These are phyloP conservation scores for Quercus rubra DNA, from an alignment of 306 rosid species.

Conservation along the genomic window DNA sequence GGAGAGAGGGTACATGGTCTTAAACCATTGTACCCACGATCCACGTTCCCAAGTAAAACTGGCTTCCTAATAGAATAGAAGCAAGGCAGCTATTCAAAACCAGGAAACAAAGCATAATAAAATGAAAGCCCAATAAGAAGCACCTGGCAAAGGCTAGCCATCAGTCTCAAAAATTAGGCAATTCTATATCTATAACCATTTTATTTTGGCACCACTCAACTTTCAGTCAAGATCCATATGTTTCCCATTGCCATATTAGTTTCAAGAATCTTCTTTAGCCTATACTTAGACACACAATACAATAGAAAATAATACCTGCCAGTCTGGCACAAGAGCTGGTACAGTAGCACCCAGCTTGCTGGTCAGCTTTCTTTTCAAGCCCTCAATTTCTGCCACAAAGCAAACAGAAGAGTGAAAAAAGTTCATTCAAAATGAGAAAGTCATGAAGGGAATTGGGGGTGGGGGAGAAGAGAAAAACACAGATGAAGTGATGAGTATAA, in stretches of 20 bases:
- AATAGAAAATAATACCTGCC: constrained; percentile 61
- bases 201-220: not conserved
- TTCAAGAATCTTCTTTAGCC: not conserved
- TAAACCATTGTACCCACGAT: not conserved
- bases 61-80: not conserved
- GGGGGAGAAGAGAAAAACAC: not conserved
- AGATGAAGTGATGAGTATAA: not conserved
- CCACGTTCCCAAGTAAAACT: not conserved
- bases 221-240: not conserved
- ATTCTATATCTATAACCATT: not conserved
- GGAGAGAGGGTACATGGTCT: not conserved
- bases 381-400: constrained; percentile 67
- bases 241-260: not conserved
- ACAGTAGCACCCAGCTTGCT: constrained; percentile 98
- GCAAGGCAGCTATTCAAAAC: not conserved
- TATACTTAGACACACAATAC: not conserved
- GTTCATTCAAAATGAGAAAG: not conserved
- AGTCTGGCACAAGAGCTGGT: constrained; percentile 74
- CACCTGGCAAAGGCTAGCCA: not conserved
- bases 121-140: not conserved
- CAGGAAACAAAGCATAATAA: not conserved
- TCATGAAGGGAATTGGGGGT: not conserved
- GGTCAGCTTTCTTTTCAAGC: constrained; percentile 90
- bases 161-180: not conserved
- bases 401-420: constrained; percentile 1